A percentile compares a stretch with the other conserved stretches of the same genome.
Conservation (phyloP, 2,329 filamentous ascomycete species). For the Xylariaceae sp. region DNA sequence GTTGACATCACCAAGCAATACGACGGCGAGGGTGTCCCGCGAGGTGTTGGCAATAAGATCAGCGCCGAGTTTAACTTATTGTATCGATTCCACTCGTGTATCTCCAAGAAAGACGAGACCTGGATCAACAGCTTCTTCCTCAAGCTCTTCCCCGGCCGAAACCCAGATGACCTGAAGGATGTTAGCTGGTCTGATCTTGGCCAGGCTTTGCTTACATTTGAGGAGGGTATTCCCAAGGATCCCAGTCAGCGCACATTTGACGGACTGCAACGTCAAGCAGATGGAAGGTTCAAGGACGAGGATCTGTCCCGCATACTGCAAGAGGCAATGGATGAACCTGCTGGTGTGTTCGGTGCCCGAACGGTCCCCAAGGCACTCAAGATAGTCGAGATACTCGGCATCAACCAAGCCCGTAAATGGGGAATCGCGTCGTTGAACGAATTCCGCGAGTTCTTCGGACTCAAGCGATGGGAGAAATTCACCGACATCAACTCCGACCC, state of each 20-base stretch:
- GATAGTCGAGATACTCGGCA: constrained; percentile 57
- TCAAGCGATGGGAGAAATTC: constrained; percentile 52
- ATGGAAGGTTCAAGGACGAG: constrained; percentile 52
- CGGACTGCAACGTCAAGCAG: constrained; percentile 39
- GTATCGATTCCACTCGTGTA: constrained; percentile 59
- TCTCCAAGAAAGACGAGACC: constrained; percentile 54
- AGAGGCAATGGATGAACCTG: constrained; percentile 54
- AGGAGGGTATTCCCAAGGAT: constrained; percentile 37
- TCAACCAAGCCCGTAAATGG: constrained; percentile 57
- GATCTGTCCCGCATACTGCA: constrained; percentile 53
- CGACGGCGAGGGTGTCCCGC: constrained; percentile 41
- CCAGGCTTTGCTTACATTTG: constrained; percentile 31
- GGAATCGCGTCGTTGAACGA: constrained; percentile 58
- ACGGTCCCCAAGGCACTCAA: constrained; percentile 55
- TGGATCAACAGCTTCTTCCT: constrained; percentile 54
- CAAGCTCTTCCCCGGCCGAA: constrained; percentile 36
- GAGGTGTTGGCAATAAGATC: constrained; percentile 60
- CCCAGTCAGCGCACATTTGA: constrained; percentile 45
- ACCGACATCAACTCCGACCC: constrained; percentile 53
- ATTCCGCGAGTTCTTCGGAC: constrained; percentile 57
- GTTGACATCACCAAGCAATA: constrained; percentile 48
- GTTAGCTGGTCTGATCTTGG: constrained; percentile 23
- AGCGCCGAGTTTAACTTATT: constrained; percentile 64
- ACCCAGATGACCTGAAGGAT: constrained; percentile 22
- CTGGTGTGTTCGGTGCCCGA: constrained; percentile 53